Base-by-base conservation (phyloP, 2,329 filamentous ascomycete genomes). In the Exophiala sp. region DNA sequence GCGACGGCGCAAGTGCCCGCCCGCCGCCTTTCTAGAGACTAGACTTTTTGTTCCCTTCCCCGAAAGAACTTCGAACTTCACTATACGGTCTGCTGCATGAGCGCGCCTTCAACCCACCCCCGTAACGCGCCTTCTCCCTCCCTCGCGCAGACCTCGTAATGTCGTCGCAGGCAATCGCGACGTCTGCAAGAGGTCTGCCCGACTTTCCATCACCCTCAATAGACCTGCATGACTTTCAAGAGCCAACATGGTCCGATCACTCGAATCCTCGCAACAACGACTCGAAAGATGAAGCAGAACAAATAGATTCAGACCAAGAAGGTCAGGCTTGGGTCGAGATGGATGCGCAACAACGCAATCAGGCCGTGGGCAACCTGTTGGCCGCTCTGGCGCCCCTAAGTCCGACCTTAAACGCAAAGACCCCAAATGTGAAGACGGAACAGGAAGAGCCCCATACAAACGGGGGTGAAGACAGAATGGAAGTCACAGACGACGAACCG, bases 181-280 rank as follows among this genome's bases (percentile, higher is more conserved):
- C 60, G 60, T 57, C 58, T 41, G 47, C 58, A 54, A 61, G 56
- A 61, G 61, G 61, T 61, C 61, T 63, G 61, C 61, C 56, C 50
- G 56, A 62, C 56, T 54, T 56, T 46, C 50, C 53, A 47, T 58
- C 55, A 34, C 38, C 44, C 16, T 47, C 56, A 6, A 36, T 52
- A 29, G 44, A 52, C 39, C 41, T 50, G 34, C 39, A 50, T 18
- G 45, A 55, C 43, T 56, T 52, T 33, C 41, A 50, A 45, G 49
- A 54, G 35, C 47, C 54, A 51, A 34, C 45, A 50, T 63, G 57
- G 58, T 38, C 61, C 46, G 61, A 58, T 43, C 45, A n/a, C 40
- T 56, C 57, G 43, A 54, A 50, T 39, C 45, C 49, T 42, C 50
- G 34, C 47, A 20, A 36, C 40, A 29, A 49, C 29, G 57, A 41